phyloP scores from a whole-genome alignment of 805 yeast species.

The Ogataea paraovalis region DNA sequence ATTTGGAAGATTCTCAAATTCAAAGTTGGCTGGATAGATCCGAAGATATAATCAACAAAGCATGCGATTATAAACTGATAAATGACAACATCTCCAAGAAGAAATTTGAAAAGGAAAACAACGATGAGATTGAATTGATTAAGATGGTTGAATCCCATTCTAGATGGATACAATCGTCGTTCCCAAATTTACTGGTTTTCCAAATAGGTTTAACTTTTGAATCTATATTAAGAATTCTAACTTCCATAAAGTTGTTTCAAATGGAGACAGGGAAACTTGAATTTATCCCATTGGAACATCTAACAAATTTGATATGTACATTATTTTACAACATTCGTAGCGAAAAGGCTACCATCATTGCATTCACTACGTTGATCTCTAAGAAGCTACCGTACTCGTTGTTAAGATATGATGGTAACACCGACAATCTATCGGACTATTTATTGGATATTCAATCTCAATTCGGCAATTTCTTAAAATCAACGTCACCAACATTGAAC shows the following conservation, averaged over 20 bases:
- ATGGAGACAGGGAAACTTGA: constrained; percentile 7
- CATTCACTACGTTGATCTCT: constrained; percentile 24
- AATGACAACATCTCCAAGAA: constrained; percentile 14
- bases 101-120: constrained; percentile 13
- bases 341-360: constrained; percentile 20
- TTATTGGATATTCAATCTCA: constrained; percentile 40
- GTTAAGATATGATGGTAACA: constrained; percentile 5
- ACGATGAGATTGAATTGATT: constrained; percentile 10
- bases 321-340: constrained; percentile 23
- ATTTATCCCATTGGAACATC: constrained; percentile 8
- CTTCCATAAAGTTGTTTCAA: constrained; percentile 20
- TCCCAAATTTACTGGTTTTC: constrained; percentile 27
- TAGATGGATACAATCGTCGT: constrained; percentile 20
- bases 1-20: constrained; percentile 17
- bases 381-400: constrained; percentile 26
- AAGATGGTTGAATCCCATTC: constrained; percentile 23
- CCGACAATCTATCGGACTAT: constrained; percentile 13
- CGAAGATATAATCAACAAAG: constrained; percentile 20
- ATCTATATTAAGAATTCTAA: constrained; percentile 22
- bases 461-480: constrained; percentile 44
- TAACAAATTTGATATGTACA: constrained; percentile 26
- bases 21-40: constrained; percentile 15
- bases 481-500: constrained; percentile 41
- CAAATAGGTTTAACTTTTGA: constrained; percentile 30
- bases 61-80: constrained; percentile 28